Percentiles rank a stretch among this genome's conserved stretches.
Evolutionary conservation across 106 monocot genomes (phyloP).

Genomic region (Iris macrosiphon): DNA sequence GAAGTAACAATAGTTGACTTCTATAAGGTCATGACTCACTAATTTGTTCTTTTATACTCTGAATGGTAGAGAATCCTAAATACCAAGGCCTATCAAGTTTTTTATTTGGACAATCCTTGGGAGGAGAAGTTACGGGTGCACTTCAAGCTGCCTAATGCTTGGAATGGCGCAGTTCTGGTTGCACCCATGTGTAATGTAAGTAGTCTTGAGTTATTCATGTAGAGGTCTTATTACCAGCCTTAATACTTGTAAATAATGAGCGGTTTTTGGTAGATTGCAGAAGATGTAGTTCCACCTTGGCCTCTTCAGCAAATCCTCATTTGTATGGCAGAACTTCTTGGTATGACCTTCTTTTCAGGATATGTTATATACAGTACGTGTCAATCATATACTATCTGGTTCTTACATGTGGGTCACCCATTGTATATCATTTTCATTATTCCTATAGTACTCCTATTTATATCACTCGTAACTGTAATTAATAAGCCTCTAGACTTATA

Average conservation of each 20-base stretch:
- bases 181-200: conserved; percentile 94
- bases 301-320: conserved; percentile 58
- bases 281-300: conserved; percentile 79
- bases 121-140: conserved; percentile 83
- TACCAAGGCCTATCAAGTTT: conserved; percentile 55
- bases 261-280: conserved; percentile 55
- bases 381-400: no score
- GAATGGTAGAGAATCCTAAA: conserved; percentile 44
- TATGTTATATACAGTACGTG: no score
- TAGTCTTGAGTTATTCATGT: background rate
- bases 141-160: conserved; percentile 51
- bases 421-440: no score
- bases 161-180: conserved; percentile 80
- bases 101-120: conserved; percentile 86
- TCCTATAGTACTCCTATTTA: no score
- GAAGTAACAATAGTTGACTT: no score
- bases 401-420: no score
- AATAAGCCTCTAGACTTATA: no score
- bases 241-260: background rate
- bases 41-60: conserved; percentile 12
- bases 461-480: no score
- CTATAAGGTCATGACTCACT: no score
- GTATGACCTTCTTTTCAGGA: conserved; percentile 5
- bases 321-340: conserved; percentile 46
- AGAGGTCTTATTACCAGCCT: background rate